Evolutionary conservation across 768 basidiomycete species (phyloP), one percentile per base, ranked within the genome.

Genomic region (Cytidiella melzeri): DNA sequence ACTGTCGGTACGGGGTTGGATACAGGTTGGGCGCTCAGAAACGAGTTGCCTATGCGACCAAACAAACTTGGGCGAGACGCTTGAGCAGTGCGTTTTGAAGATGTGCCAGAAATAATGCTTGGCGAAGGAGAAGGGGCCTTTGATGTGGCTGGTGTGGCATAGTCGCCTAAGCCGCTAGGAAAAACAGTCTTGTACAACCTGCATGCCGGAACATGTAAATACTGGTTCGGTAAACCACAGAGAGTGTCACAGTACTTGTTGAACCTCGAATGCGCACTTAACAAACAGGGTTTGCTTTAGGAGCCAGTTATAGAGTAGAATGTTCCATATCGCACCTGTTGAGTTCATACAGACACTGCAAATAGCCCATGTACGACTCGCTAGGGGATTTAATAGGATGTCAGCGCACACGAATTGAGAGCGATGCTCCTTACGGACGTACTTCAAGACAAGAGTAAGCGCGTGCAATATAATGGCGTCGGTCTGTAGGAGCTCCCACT

Each of bases 401-500:
- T n/a, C n/a, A n/a, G n/a, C n/a, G n/a, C n/a, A n/a, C n/a, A n/a
- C n/a, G n/a, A n/a, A n/a, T n/a, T n/a, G n/a, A n/a, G n/a, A n/a
- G n/a, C n/a, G n/a, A n/a, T n/a, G n/a, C n/a, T n/a, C n/a, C n/a
- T n/a, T n/a, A n/a, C n/a, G 15, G 9, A 64, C 75, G 19, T 55
- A 85, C 86, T 79, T 81, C 36, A 89, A 64, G 7, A 83, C 86
- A 56, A 83, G 76, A 0, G 81, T 84, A 45, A 91, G 65, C 0
- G 87, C 88, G 5, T 83, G 70, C 34, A 91, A 64, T 4, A 91
- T 76, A 5, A 83, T 73, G 0, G 82, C 77, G 57, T 91, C 88
- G 0, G 88, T 83, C 54, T 81, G 76, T 10, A 90, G 61, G 34
- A 91, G 73, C 57, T 91, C 88, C 76, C 80, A 91, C 57, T 91